These are phyloP conservation scores for Coprinopsis strossmayeri DNA, from an alignment of 768 basidiomycete genomes.

Conservation along the genomic window DNA sequence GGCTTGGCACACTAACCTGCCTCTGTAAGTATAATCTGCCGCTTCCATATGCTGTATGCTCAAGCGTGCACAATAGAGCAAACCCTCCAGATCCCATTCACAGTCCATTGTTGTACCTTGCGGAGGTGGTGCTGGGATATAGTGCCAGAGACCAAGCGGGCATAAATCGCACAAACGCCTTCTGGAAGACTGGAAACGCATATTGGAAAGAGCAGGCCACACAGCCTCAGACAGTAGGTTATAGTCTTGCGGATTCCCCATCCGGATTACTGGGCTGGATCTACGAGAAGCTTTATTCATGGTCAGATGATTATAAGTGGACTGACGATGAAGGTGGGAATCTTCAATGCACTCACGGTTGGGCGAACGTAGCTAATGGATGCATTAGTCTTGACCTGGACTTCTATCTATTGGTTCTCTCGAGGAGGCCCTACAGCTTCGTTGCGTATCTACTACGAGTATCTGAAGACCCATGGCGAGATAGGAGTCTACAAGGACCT, in stretches of 20 bases:
- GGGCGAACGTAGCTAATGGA: neutral
- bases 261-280: conserved; percentile 47
- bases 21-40: conserved; percentile 25
- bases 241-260: conserved; percentile 49
- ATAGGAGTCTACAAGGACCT: conserved; percentile 5
- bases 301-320: conserved; percentile 48
- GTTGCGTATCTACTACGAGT: conserved; percentile 55
- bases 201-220: conserved; percentile 34
- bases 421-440: conserved; percentile 53
- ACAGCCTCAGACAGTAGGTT: conserved; percentile 45
- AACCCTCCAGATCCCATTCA: conserved; percentile 9
- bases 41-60: neutral
- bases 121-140: neutral
- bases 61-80: neutral
- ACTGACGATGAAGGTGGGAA: conserved; percentile 43
- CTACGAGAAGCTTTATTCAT: conserved; percentile 36
- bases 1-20: conserved; percentile 47
- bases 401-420: conserved; percentile 55
- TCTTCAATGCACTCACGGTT: conserved; percentile 10
- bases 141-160: conserved; percentile 23
- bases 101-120: conserved; percentile 15
- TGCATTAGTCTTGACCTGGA: conserved; percentile 45
- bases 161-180: conserved; percentile 20
- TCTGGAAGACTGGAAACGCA: conserved; percentile 22
- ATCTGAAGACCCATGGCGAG: conserved; percentile 11